Percentiles rank a stretch among this genome's conserved stretches.
Conservation (phyloP, 805 yeast genomes). For the Saccharomycopsis babjevae region DNA sequence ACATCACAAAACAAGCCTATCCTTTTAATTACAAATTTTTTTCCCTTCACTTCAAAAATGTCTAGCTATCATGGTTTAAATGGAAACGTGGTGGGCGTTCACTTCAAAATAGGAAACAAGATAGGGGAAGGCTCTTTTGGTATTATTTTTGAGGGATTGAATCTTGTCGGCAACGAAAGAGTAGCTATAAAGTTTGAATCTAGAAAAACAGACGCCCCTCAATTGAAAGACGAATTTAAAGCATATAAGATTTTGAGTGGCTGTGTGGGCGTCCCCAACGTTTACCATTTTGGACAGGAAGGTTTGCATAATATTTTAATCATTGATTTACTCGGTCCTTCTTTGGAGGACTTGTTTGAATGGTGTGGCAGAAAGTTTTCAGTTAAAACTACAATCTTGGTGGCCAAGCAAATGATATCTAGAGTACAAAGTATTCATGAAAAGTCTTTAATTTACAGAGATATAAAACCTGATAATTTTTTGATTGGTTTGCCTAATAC, state of each 20-base stretch:
- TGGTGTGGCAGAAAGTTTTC: conserved; percentile 78
- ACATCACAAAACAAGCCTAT: neutral
- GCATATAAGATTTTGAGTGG: conserved; percentile 65
- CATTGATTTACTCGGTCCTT: conserved; percentile 70
- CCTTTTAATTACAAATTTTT: too few species aligned
- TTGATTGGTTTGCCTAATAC: conserved; percentile 54
- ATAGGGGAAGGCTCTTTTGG: conserved; percentile 88
- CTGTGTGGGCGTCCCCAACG: conserved; percentile 68
- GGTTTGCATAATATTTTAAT: conserved; percentile 72
- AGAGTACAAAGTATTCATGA: conserved; percentile 66
- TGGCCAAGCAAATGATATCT: conserved; percentile 70
- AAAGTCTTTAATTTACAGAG: conserved; percentile 68
- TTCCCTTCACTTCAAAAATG: neutral
- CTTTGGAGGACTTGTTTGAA: conserved; percentile 73
- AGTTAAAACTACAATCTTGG: conserved; percentile 60
- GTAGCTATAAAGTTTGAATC: conserved; percentile 81
- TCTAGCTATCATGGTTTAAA: conserved; percentile 14
- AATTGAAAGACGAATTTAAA: conserved; percentile 68
- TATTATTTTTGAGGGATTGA: conserved; percentile 72
- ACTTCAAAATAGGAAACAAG: conserved; percentile 72
- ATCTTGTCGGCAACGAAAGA: conserved; percentile 44
- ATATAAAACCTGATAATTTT: conserved; percentile 77
- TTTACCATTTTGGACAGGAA: conserved; percentile 78
- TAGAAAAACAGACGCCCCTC: conserved; percentile 75
- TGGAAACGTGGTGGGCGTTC: conserved; percentile 38